Conservation (phyloP, 106 monocot species). For the Cymbidium sinense region DNA sequence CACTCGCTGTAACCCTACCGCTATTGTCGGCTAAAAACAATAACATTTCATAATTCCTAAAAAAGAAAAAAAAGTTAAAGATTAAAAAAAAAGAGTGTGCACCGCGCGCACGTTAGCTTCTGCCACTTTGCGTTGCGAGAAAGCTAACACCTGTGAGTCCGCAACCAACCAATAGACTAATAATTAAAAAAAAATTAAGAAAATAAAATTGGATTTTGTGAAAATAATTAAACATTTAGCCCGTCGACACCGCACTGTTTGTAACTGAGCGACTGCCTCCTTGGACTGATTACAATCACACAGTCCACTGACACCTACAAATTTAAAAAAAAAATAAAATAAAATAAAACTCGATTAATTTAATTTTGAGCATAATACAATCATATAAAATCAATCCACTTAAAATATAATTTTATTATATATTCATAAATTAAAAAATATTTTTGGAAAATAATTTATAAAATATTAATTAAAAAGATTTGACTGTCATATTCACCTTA, state of each 20-base stretch:
- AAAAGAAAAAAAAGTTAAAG: neutral
- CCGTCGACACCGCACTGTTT: slow-evolving; percentile 85
- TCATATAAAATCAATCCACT: too few species aligned
- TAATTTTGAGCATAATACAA: too few species aligned
- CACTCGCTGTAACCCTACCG: neutral
- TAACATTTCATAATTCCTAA: neutral
- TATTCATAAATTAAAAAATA: too few species aligned
- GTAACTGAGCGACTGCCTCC: slow-evolving; percentile 65
- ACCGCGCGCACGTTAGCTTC: neutral
- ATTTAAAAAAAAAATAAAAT: neutral
- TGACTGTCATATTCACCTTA: too few species aligned
- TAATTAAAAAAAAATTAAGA: neutral
- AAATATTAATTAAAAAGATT: too few species aligned
- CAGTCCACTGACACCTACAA: slow-evolving; percentile 74
- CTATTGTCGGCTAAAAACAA: neutral
- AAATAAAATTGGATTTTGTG: neutral
- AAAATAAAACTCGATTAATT: neutral
- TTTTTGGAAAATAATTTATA: too few species aligned
- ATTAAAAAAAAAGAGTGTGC: neutral
- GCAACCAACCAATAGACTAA: neutral
- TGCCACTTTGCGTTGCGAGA: neutral
- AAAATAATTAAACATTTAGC: slow-evolving; percentile 39
- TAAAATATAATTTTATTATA: too few species aligned
- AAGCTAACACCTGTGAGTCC: neutral
- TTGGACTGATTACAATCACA: slow-evolving; percentile 69